Evolutionary conservation across 2,329 filamentous ascomycete genomes (phyloP).

Genomic region (Alternaria brassicae): DNA sequence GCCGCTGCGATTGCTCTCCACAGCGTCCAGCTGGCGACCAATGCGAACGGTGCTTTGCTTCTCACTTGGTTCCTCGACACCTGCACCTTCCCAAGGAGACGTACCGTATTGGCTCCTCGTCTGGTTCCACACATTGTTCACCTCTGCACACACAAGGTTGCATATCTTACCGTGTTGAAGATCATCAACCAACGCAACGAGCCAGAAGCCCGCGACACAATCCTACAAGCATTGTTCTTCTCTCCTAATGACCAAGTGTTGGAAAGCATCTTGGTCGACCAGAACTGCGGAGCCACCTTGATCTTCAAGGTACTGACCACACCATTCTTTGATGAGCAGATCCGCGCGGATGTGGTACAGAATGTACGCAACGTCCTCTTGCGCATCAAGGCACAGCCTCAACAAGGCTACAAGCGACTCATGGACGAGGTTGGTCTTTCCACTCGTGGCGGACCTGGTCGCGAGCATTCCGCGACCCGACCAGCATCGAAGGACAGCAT

Average conservation of each 20-base stretch:
- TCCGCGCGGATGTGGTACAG: constrained; percentile 86
- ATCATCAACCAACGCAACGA: constrained; percentile 98
- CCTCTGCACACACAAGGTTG: constrained; percentile 97
- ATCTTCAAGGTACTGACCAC: constrained; percentile 99
- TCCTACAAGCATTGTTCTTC: constrained; percentile 92
- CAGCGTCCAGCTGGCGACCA: constrained; percentile 94
- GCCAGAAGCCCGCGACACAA: constrained; percentile 85
- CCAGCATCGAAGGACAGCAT: constrained; percentile 49
- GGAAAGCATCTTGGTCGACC: constrained; percentile 89
- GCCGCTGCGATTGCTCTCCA: constrained; percentile 95
- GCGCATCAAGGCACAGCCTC: constrained; percentile 89
- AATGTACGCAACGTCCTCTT: constrained; percentile 89
- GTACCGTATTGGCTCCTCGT: constrained; percentile 88
- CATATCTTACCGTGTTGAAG: constrained; percentile 95
- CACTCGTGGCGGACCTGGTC: constrained; percentile 54
- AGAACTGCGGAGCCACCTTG: constrained; percentile 88
- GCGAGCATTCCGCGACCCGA: constrained; percentile 47
- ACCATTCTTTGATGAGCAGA: constrained; percentile 93
- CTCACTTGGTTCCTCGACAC: constrained; percentile 98
- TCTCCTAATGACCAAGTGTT: constrained; percentile 83
- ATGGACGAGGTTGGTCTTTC: constrained; percentile 99
- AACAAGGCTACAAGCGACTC: constrained; percentile 94
- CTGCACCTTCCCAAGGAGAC: constrained; percentile 90
- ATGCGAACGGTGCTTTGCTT: constrained; percentile 91
- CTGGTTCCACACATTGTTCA: constrained; percentile 93